These are phyloP conservation scores for Trametes cingulata DNA, from an alignment of 768 basidiomycete species.

Conservation along the genomic window DNA sequence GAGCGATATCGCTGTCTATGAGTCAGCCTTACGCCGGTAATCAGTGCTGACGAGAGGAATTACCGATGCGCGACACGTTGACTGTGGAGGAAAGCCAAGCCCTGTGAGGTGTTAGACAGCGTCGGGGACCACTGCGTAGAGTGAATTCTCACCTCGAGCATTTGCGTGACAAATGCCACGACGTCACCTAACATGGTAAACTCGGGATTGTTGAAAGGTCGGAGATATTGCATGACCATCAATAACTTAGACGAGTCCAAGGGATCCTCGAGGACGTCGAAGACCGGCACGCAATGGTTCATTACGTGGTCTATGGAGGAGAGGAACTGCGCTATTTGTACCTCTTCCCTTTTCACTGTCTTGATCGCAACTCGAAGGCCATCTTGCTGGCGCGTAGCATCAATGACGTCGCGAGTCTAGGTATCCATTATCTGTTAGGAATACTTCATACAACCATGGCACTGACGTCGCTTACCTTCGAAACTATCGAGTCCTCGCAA, in stretches of 20 bases:
- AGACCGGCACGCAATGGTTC: conserved; percentile 29
- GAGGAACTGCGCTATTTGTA: neutral
- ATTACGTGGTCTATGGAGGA: neutral
- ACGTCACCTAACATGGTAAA: conserved; percentile 27
- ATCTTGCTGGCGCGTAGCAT: conserved; percentile 23
- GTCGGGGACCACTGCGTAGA: no score
- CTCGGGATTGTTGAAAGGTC: conserved; percentile 29
- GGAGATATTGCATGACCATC: conserved; percentile 31
- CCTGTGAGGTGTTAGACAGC: neutral
- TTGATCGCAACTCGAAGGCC: no score
- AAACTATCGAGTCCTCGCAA: conserved; percentile 21
- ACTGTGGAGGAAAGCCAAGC: conserved; percentile 20
- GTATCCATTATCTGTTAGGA: neutral
- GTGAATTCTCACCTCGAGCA: neutral
- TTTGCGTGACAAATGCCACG: conserved; percentile 14
- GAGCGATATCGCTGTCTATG: conserved; percentile 14
- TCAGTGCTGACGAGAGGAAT: neutral
- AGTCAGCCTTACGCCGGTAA: neutral
- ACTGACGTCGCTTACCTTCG: neutral
- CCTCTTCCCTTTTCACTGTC: conserved; percentile 1
- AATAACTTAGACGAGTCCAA: neutral
- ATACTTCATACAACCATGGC: neutral
- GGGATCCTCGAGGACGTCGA: conserved; percentile 26
- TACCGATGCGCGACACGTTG: conserved; percentile 24
- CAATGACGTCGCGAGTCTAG: conserved; percentile 16